phyloP scores from a whole-genome alignment of 2,329 filamentous ascomycete genomes.

The Zasmidium angulare region DNA sequence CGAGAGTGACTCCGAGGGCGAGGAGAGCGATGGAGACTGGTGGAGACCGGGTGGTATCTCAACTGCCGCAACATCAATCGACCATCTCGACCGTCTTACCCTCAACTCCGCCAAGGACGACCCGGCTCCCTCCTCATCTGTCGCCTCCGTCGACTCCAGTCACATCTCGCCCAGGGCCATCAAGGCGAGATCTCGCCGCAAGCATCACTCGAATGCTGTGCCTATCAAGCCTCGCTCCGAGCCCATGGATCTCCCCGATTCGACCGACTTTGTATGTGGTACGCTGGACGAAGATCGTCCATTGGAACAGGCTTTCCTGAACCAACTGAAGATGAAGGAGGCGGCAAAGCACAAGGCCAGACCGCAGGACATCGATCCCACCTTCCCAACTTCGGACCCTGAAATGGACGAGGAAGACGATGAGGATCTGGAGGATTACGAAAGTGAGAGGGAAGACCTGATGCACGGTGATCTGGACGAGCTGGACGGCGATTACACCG shows the following conservation, averaged over 20 bases:
- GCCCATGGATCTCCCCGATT: slow-evolving; percentile 81
- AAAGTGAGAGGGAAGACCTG: slow-evolving; percentile 64
- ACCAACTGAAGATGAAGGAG: slow-evolving; percentile 76
- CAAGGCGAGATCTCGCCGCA: slow-evolving; percentile 16
- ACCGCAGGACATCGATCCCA: slow-evolving; percentile 97
- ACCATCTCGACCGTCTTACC: slow-evolving; percentile 48
- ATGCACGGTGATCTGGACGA: slow-evolving; percentile 57
- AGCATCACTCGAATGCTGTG: slow-evolving; percentile 25
- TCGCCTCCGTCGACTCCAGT: slow-evolving; percentile 47
- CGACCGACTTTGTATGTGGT: slow-evolving; percentile 98
- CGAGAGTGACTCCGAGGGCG: slow-evolving; percentile 66
- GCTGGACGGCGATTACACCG: slow-evolving; percentile 37
- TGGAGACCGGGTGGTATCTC: slow-evolving; percentile 61
- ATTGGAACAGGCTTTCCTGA: slow-evolving; percentile 89
- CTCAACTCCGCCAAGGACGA: slow-evolving; percentile 46
- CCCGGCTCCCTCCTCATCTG: slow-evolving; percentile 54
- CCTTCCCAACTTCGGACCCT: slow-evolving; percentile 90
- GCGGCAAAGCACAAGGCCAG: slow-evolving; percentile 77
- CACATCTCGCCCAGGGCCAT: slow-evolving; percentile 12
- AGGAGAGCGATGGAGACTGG: slow-evolving; percentile 67
- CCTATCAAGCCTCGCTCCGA: slow-evolving; percentile 39
- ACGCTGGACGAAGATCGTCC: slow-evolving; percentile 94
- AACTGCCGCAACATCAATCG: slow-evolving; percentile 56
- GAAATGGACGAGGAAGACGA: slow-evolving; percentile 79
- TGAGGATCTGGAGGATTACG: slow-evolving; percentile 55